Base-by-base conservation (phyloP, 2,329 filamentous ascomycete species). In the Lasiodiplodia citricola region DNA sequence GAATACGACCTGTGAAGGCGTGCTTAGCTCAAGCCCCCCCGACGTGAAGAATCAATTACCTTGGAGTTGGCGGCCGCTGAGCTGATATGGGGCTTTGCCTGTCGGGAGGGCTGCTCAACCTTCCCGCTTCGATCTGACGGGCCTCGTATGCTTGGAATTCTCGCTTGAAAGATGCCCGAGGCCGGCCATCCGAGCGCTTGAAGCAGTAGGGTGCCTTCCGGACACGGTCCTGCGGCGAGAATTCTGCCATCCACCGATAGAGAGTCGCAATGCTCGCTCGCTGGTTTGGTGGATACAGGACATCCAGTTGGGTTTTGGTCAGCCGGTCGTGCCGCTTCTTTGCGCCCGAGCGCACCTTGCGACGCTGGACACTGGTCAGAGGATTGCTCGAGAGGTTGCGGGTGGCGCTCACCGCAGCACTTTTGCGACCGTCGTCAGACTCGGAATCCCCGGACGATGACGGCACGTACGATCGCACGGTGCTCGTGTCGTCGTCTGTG, bases 131-230 rank as follows among this genome's bases (percentile, higher is more conserved):
- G 4, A 60, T 28, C 14, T 28, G 56, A 14, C 25, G 44, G n/a
- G 28, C 60, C 23, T 52, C 47, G 47, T 51, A 64, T 4, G 28
- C 60, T 11, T 52, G 6, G 60, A 64, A 52, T 13, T 18, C 41
- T 16, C 25, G 16, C 18, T 31, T n/a, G 11, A 52, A 64, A 2
- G 6, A 51, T 4, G 31, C 44, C 16, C 41, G 21, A 1, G 60
- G 60, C 31, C 23, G 60, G 18, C 60, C 60, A 25, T 64, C 47
- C 2, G 28, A 52, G 16, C 11, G 5, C 38, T 31, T 37, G 28
- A 64, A 64, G 31, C 60, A 64, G 47, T 64, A 64, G 2, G 60
- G 60, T 25, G 60, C 60, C 25, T n/a, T 52, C 3, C 11, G 3
- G 13, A 14, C 8, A n/a, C 60, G 60, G 11, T 64, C 60, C 13